Base-by-base conservation (phyloP, 2,329 filamentous ascomycete species). In the Aureobasidium zeae region DNA sequence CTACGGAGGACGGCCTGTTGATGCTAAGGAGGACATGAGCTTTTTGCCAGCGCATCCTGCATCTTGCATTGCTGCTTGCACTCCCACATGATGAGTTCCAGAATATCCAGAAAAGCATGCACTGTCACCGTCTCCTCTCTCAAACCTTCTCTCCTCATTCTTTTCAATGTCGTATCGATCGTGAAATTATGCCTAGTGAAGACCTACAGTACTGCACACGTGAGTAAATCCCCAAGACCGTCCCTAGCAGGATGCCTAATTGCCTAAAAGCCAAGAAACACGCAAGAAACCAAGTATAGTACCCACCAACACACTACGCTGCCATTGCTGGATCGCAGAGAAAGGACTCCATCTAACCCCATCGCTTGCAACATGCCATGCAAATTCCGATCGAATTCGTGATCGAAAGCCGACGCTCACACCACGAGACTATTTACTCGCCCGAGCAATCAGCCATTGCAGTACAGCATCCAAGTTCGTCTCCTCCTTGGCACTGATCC, bases 401-500 rank as follows among this genome's bases (percentile, higher is more conserved):
- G 5, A 25, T 9, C 32, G 26, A 15, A 34, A 30, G n/a, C 36
- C 36, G 22, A 9, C 25, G 29, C 34, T n/a, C 24, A 41, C 11
- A 13, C 28, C n/a, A 25, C 28, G 19, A 32, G 25, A 17, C 32
- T 9, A 87, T 67, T 81, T 81, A 60, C 74, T 86, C 51, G 87
- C 82, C 63, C 85, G 83, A 54, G 87, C 89, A 63, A 98, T 89
- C 62, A 98, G 72, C 85, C 91, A 98, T 62, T 94, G 85, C 56
- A 98, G 72, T 41, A 98, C 91, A 5, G 89, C 91, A 60, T 98
- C 89, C 52, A 98, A 78, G 67, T 98, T 98, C 46, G 89, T 98
- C 68, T 98, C 91, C 63, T 96, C 89, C 66, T 96, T 96, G 49
- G 89, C 91, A 63, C 88, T 95, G 68, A 98, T 95, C 49, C 89